Evolutionary conservation across 1,139 yeast genomes (phyloP), one percentile per base, ranked within the genome.

Genomic region (Candida albicans): DNA sequence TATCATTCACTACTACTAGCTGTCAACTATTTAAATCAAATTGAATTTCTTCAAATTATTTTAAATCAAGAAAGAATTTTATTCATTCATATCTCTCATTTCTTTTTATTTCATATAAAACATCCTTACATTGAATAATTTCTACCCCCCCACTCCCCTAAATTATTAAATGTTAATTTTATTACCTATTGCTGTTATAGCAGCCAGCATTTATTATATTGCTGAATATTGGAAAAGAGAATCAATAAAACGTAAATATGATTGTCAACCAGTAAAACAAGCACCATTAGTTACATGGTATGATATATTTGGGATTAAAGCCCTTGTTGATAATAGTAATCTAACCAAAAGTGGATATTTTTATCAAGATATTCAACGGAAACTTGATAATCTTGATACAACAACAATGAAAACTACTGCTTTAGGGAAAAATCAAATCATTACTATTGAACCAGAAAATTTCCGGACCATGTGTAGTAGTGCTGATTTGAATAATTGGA

Each of bases 401-500:
- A 34, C 42, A 8, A 44, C 47, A 8, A 39, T 41, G 10, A 28
- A 34, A 33, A 8, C 30, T 2, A 35, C 4, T 11, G 32, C 28
- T 7, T 9, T 45, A 1, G 40, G 34, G 14, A 13, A 5, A 2
- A 8, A 35, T n/a, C 12, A 4, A 5, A 31, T 59, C n/a, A 35
- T 57, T 25, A 49, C 58, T 9, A 50, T 50, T 35, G 60, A 59
- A 7, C 62, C 63, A 7, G 66, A 60, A 35, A 61, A 65, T 52
- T 55, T 66, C 47, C 55, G 65, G 49, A 68, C 68, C 2, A 45
- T 65, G 14, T 55, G 61, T 46, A 62, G 68, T 24, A 61, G 67
- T 37, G 40, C 47, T 4, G 65, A 70, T 43, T 75, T 76, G 56
- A 64, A 65, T 48, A 78, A 75, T 42, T 77, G 71, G 56, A 65